phyloP scores from a whole-genome alignment of 306 rosid genomes.

The Glycine tomentella region DNA sequence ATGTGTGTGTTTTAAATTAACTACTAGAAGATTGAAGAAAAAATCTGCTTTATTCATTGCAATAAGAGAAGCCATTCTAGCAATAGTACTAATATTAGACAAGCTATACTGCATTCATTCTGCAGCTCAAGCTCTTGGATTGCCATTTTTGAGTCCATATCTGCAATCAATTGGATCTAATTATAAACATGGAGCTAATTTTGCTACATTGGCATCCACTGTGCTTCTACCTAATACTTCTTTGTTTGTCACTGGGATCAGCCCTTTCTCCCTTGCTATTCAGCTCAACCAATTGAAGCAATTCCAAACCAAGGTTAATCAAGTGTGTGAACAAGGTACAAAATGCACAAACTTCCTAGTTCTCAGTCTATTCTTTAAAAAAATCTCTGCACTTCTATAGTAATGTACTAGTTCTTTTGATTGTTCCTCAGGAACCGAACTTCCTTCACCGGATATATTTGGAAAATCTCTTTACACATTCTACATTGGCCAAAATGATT shows the following conservation, averaged over 20 bases:
- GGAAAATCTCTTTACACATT: conserved; percentile 83
- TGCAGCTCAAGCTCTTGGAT: conserved; percentile 82
- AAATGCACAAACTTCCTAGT: neutral
- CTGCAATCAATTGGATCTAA: conserved; percentile 77
- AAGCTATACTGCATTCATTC: conserved; percentile 11
- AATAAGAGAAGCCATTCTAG: conserved; percentile 25
- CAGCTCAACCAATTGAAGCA: conserved; percentile 81
- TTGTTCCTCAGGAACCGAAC: conserved; percentile 54
- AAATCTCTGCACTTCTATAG: neutral
- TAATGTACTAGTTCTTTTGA: conserved; percentile 3
- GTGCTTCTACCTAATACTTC: conserved; percentile 77
- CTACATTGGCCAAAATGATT: conserved; percentile 89
- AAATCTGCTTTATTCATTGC: conserved; percentile 7
- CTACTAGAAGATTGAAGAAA: neutral
- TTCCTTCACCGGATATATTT: conserved; percentile 70
- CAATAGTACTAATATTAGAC: neutral
- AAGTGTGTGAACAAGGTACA: conserved; percentile 59
- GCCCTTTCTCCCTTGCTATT: conserved; percentile 91
- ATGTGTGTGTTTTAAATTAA: neutral
- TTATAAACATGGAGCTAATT: conserved; percentile 76
- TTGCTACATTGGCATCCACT: conserved; percentile 85
- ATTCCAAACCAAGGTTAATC: conserved; percentile 27
- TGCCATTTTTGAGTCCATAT: conserved; percentile 86
- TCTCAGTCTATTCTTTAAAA: neutral
- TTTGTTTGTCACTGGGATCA: conserved; percentile 55